phyloP scores from a whole-genome alignment of 1,284 basidiomycete genomes.

The Ceratobasidium sp. region DNA sequence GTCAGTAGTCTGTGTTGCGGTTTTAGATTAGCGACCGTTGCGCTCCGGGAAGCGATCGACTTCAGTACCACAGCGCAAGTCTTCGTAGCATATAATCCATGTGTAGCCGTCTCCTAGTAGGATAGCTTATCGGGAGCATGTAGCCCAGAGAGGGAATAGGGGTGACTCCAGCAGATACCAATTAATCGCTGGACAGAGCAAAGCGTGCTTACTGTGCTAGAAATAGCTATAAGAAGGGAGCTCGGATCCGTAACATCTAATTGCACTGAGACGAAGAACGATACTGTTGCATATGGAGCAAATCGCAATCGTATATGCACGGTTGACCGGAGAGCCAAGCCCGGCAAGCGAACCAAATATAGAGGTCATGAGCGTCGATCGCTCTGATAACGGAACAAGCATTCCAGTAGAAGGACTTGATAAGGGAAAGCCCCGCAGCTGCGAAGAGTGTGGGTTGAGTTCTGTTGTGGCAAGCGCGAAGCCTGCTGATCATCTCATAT shows the following conservation, averaged over 20 bases:
- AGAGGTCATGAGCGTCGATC: not conserved
- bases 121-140: not conserved
- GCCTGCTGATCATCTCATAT: not conserved
- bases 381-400: not conserved
- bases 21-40: not conserved
- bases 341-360: not conserved
- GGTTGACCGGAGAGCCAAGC: not conserved
- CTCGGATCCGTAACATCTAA: not conserved
- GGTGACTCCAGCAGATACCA: too few species aligned
- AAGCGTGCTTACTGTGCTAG: not conserved
- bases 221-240: not conserved
- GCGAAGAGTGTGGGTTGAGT: not conserved
- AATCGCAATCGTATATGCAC: not conserved
- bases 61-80: not conserved
- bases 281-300: not conserved
- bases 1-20: too few species aligned
- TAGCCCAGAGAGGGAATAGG: too few species aligned
- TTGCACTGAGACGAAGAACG: not conserved
- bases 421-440: conserved; percentile 1
- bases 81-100: not conserved
- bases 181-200: too few species aligned
- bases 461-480: not conserved
- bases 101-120: not conserved
- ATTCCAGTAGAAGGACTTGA: not conserved
- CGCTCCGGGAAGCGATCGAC: not conserved